Base-by-base conservation (phyloP, 2,329 filamentous ascomycete species). In the Fusarium nurragi region DNA sequence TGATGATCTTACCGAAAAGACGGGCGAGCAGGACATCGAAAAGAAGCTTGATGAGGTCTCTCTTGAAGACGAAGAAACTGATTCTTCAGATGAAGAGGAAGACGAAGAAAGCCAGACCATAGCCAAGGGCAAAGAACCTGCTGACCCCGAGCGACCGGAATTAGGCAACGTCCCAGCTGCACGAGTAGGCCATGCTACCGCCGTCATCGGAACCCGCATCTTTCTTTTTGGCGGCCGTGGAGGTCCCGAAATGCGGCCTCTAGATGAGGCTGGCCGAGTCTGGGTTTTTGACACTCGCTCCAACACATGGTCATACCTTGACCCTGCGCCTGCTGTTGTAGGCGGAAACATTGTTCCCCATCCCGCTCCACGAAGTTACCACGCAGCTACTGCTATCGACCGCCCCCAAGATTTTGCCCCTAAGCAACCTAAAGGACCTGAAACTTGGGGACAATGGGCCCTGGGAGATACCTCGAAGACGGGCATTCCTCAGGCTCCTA, bases 141-240 rank as follows among this genome's bases (percentile, higher is more conserved):
- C 73, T 28, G 62, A 62, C 3, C 71, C 69, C 11, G 65, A 73
- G 22, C 65, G 18, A 45, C 69, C 68, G 7, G 67, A 64, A 9
- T 69, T 80, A 2, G 78, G 76, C 25, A 74, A 82, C 28, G 81
- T 90, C 1, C 92, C 92, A 1, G 77, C 81, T 2, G 83, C 91
- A 3, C 86, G 93, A 19, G 86, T 94, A 3, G 93, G 93, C 19
- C 86, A 92, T 67, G 89, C 92, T 30, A 86, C 89, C 0, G 85
- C 89, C 13, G 83, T 87, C 2, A 85, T 95, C 56, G 84, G 88
- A 56, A 83, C 84, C 40, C 88, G 87, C 21, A 88, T 96, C 70
- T 94, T 94, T 77, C 65, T 96, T 38, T 97, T 94, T 76, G 93
- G 92, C 44, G 93, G 93, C 11, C 88, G 91, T 40, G 89, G 90